Percentiles rank a stretch among this genome's conserved stretches.
Evolutionary conservation across 2,329 filamentous ascomycete species (phyloP).

Genomic region (Paraphaeosphaeria sporulosa): DNA sequence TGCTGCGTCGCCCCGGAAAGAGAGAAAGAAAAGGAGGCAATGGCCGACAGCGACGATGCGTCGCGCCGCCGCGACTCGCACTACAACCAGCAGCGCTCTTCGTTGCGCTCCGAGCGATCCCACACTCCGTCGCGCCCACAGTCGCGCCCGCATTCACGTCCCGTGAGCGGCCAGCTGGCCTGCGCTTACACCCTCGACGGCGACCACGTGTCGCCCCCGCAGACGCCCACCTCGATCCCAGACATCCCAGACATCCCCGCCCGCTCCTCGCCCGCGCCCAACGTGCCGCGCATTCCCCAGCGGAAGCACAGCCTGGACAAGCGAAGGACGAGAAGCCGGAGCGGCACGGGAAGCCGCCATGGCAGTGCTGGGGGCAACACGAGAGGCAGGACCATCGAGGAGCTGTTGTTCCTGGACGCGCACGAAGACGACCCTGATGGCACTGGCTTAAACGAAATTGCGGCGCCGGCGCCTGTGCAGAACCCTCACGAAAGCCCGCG

Average conservation of each 20-base stretch:
- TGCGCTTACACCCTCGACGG: constrained; percentile 28
- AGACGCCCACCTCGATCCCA: not conserved
- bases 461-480: constrained; percentile 54
- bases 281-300: constrained; percentile 22
- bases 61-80: constrained; percentile 36
- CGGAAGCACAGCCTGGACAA: constrained; percentile 21
- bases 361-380: constrained; percentile 12
- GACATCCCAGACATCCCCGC: not conserved
- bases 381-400: constrained; percentile 23
- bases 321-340: constrained; percentile 11
- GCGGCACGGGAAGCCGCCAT: constrained; percentile 12
- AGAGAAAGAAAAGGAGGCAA: constrained; percentile 13
- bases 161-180: constrained; percentile 18
- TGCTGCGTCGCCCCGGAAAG: not conserved
- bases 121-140: constrained; percentile 19
- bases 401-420: constrained; percentile 21
- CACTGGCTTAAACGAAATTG: constrained; percentile 36
- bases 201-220: constrained; percentile 1
- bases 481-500: constrained; percentile 50
- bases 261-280: constrained; percentile 23
- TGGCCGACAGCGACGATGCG: constrained; percentile 38
- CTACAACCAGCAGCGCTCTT: constrained; percentile 48
- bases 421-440: constrained; percentile 20
- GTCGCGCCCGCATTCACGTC: constrained; percentile 20
- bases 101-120: constrained; percentile 31